Conservation (phyloP, 345 rosid genomes). For the Sonneratia caseolaris region DNA sequence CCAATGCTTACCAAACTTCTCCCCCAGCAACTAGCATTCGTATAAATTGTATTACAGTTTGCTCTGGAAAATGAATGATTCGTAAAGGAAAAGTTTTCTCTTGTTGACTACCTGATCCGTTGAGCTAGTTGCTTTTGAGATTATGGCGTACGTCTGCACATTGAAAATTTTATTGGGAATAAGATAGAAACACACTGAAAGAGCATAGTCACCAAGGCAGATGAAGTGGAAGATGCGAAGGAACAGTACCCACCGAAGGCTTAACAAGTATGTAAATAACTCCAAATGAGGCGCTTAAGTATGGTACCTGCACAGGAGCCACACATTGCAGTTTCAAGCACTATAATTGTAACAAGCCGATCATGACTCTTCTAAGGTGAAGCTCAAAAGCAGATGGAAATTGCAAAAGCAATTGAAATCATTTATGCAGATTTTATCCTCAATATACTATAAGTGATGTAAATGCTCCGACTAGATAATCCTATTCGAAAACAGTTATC, state of each 20-base stretch:
- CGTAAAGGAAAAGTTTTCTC: background rate
- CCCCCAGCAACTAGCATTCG: background rate
- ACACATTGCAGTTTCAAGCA: background rate
- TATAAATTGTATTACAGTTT: background rate
- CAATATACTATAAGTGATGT: no score
- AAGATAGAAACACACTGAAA: no score
- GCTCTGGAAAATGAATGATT: background rate
- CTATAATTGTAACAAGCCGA: no score
- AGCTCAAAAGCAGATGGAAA: no score
- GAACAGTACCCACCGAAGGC: slow-evolving; percentile 30
- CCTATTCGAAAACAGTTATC: background rate
- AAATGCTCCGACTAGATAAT: no score
- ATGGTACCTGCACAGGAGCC: slow-evolving; percentile 32
- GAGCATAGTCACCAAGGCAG: background rate
- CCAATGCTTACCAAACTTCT: background rate
- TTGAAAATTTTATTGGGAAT: slow-evolving; percentile 5
- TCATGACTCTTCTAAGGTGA: no score
- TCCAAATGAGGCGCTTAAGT: slow-evolving; percentile 43
- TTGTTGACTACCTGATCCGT: slow-evolving; percentile 27
- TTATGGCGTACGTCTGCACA: slow-evolving; percentile 40
- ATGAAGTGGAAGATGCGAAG: background rate
- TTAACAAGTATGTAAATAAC: slow-evolving; percentile 36
- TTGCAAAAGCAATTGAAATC: no score
- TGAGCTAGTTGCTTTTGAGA: slow-evolving; percentile 44
- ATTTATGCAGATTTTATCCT: no score